Evolutionary conservation across 352 stramenopile genomes (phyloP).

Genomic region (Phytophthora idaei): DNA sequence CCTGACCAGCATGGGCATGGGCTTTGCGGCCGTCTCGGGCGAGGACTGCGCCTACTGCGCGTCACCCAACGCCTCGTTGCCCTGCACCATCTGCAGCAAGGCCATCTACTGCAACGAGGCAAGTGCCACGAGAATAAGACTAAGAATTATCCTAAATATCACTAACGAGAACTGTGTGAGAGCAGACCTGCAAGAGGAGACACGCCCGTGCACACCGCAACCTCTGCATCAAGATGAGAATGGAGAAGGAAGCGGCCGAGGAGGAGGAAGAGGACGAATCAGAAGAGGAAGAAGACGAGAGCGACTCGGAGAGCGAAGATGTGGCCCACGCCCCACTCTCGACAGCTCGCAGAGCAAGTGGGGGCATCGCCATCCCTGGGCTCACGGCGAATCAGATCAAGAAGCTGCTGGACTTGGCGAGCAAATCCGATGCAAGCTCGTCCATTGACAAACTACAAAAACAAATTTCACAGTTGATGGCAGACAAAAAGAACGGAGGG

Average conservation of each 20-base stretch:
- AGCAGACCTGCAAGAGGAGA: constrained; percentile 68
- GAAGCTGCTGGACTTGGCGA: constrained; percentile 68
- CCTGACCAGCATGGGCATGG: constrained; percentile 48
- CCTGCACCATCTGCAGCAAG: constrained; percentile 72
- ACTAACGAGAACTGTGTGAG: constrained; percentile 5
- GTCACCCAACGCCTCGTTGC: constrained; percentile 51
- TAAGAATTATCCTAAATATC: constrained; percentile 4
- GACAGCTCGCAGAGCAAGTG: constrained; percentile 17
- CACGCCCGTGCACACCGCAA: constrained; percentile 75
- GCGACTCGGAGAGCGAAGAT: constrained; percentile 73
- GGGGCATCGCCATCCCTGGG: constrained; percentile 51
- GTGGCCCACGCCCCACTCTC: constrained; percentile 32
- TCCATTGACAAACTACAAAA: constrained; percentile 69
- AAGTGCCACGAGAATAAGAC: constrained; percentile 9
- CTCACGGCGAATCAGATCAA: constrained; percentile 71
- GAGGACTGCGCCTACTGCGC: constrained; percentile 84
- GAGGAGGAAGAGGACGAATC: constrained; percentile 57
- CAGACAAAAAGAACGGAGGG: constrained; percentile 32
- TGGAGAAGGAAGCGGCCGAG: constrained; percentile 66
- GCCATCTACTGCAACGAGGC: constrained; percentile 81
- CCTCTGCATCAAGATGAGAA: constrained; percentile 71
- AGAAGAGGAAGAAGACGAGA: constrained; percentile 57
- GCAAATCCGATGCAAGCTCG: constrained; percentile 54
- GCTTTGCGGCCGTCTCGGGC: constrained; percentile 32
- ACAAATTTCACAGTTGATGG: constrained; percentile 82